phyloP scores from a whole-genome alignment of 345 rosid species.

The Pistacia atlantica region DNA sequence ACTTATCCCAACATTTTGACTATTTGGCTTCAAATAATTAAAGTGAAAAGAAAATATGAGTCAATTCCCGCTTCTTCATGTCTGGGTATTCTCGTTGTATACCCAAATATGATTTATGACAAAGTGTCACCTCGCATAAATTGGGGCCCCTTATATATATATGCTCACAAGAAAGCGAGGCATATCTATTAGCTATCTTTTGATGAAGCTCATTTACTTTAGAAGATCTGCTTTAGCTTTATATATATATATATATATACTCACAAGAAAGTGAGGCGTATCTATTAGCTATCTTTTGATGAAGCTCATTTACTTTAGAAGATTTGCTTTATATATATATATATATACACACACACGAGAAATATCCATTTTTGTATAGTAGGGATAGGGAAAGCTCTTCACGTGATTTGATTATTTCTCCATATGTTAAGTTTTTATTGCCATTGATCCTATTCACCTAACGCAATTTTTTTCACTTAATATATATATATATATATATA shows the following conservation, averaged over 20 bases:
- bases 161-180: background rate
- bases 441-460: too few relatives aligned
- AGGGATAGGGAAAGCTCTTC: background rate
- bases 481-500: too few relatives aligned
- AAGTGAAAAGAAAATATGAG: background rate
- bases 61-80: background rate
- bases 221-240: background rate
- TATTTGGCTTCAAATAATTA: background rate
- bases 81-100: constrained; percentile 5
- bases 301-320: too few relatives aligned
- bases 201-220: too few relatives aligned
- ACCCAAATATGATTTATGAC: background rate
- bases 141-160: background rate
- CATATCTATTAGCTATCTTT: background rate
- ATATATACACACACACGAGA: too few relatives aligned
- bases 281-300: too few relatives aligned
- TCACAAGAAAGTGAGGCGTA: too few relatives aligned
- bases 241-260: too few relatives aligned
- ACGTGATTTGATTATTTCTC: background rate
- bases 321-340: too few relatives aligned
- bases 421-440: too few relatives aligned
- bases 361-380: background rate
- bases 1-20: constrained; percentile 10
- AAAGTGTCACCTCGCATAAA: background rate
- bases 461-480: too few relatives aligned